Base-by-base conservation (phyloP, 768 basidiomycete genomes). In the Fibroporia radiculosa region DNA sequence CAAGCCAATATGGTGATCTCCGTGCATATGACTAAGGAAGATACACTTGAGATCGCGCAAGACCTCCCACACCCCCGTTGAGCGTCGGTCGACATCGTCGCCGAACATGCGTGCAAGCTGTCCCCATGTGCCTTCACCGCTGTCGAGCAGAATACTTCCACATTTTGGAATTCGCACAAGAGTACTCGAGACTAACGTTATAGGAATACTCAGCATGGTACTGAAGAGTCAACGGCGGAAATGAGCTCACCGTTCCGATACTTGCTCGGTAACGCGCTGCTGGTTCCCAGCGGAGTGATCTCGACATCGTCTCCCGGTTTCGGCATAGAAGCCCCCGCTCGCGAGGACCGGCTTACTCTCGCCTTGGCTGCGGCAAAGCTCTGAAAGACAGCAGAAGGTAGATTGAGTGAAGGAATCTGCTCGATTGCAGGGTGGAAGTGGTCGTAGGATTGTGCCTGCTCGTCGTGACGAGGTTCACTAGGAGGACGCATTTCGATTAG, bases 121-220 rank as follows among this genome's bases (percentile, higher is more conserved):
- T 1, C 93, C 93, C 73, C 84, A 85, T 0, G 93, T 92, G 0
- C 92, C 93, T 65, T 98, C 95, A 0, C 95, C 95, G 0, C 75
- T 75, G 51, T 98, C 95, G 2, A 97, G 72, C n/a, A 97, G 65
- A 26, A 96, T 65, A 48, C 75, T 80, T 0, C 89, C 88, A 44
- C 71, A 70, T 1, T 66, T 63, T 0, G 93, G 92, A 27, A 93
- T 80, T 38, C 73, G 72, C 5, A 98, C 65, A 4, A 93, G 71
- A 0, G 85, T 92, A 1, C 82, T 73, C 13, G 86, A 86, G 2
- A 87, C 85, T 87, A 42, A n/a, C 3, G 4, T 19, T 3, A 4
- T 29, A 31, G 16, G 24, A 36, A 34, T 37, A 36, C 35, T 11
- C 35, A 8, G 7, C 16, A 12, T 36, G 7, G n/a, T n/a, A n/a